phyloP scores from a whole-genome alignment of 2,329 filamentous ascomycete species.

The Nemania sp. region DNA sequence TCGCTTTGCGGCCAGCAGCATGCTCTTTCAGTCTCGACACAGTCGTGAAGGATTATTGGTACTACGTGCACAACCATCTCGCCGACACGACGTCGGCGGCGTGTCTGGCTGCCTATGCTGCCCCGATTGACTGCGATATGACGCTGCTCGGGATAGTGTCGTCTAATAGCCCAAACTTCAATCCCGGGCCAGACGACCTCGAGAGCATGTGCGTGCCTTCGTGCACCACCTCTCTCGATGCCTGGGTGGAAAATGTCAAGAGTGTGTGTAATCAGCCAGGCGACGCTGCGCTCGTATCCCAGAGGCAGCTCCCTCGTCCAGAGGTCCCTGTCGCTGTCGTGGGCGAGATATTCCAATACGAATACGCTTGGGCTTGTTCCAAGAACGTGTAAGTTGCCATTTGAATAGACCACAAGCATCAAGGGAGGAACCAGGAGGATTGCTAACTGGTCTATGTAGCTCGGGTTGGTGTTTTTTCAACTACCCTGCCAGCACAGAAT shows the following conservation, averaged over 20 bases:
- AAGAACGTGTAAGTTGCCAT: conserved; percentile 38
- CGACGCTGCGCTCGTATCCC: conserved; percentile 44
- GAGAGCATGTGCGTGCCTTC: conserved; percentile 45
- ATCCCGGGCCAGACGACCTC: conserved; percentile 44
- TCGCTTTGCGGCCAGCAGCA: conserved; percentile 20
- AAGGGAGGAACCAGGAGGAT: background rate
- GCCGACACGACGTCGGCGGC: conserved; percentile 48
- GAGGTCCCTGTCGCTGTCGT: conserved; percentile 35
- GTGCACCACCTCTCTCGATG: conserved; percentile 45
- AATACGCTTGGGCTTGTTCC: conserved; percentile 41
- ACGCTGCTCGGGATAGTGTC: conserved; percentile 49
- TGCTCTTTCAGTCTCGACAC: conserved; percentile 52
- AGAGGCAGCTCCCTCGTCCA: conserved; percentile 25
- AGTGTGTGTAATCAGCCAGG: conserved; percentile 43
- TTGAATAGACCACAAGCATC: background rate
- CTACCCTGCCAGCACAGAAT: conserved; percentile 26
- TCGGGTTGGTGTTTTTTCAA: conserved; percentile 47
- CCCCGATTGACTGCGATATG: conserved; percentile 48
- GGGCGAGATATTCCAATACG: conserved; percentile 44
- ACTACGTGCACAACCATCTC: conserved; percentile 49
- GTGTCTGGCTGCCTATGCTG: conserved; percentile 50
- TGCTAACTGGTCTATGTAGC: conserved; percentile 30
- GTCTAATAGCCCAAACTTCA: conserved; percentile 47
- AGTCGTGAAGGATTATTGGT: conserved; percentile 47
- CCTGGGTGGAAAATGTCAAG: conserved; percentile 46